phyloP scores from a whole-genome alignment of 179 eudicot genomes.

The Kewa caespitosa region DNA sequence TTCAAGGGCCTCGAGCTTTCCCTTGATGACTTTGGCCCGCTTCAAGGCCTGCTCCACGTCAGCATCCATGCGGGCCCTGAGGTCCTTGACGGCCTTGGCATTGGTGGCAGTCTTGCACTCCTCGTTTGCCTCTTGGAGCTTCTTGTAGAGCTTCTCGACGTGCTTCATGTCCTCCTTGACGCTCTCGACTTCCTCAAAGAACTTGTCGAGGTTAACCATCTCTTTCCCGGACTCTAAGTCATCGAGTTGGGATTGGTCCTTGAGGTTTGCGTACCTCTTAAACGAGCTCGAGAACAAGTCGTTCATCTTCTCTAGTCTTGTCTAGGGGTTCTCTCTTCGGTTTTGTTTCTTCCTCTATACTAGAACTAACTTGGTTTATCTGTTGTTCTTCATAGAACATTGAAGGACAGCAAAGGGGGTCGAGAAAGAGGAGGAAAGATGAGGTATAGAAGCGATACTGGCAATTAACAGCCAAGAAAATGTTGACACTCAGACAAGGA shows the following conservation, averaged over 20 bases:
- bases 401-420: neutral
- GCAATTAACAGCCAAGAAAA: neutral
- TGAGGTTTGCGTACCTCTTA: constrained; percentile 45
- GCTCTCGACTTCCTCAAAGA: constrained; percentile 66
- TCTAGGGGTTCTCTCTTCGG: too few relatives aligned
- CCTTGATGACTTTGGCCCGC: constrained; percentile 63
- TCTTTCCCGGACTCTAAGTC: constrained; percentile 36
- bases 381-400: constrained; percentile 1
- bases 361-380: neutral
- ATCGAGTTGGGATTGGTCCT: constrained; percentile 30
- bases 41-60: constrained; percentile 58
- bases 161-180: constrained; percentile 56
- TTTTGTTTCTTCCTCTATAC: neutral
- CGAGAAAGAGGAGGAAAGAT: neutral
- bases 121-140: constrained; percentile 61
- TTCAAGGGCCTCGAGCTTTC: constrained; percentile 62
- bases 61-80: constrained; percentile 67
- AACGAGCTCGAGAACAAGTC: constrained; percentile 81
- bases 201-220: constrained; percentile 55
- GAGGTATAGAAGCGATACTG: too few relatives aligned
- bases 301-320: constrained; percentile 43
- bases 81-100: constrained; percentile 58
- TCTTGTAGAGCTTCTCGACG: constrained; percentile 55
- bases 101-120: constrained; percentile 68
- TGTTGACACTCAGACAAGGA: neutral